A percentile compares a stretch with the other conserved stretches of the same genome.
Conservation (phyloP, 2,329 filamentous ascomycete species). For the Acrocalymma vagum region DNA sequence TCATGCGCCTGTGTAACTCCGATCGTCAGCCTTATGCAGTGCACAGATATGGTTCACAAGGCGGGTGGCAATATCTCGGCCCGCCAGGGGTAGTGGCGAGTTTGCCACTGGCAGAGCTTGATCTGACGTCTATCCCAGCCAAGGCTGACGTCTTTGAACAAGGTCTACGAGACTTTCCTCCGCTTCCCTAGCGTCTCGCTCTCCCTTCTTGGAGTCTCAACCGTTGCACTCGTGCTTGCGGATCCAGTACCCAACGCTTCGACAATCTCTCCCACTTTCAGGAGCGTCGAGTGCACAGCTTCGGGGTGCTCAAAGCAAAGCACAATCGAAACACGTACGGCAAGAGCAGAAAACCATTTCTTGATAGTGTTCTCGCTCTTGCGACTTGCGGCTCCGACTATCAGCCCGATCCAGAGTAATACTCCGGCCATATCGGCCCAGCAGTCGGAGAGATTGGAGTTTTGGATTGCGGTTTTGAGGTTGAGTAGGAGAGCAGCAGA, state of each 20-base stretch:
- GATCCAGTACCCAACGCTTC: slow-evolving; percentile 31
- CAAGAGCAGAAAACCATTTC: slow-evolving; percentile 43
- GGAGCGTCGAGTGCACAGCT: slow-evolving; percentile 35
- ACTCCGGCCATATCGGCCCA: slow-evolving; percentile 49
- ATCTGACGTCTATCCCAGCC: no score
- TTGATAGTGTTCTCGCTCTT: slow-evolving; percentile 25
- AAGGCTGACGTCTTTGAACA: no score
- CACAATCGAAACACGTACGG: slow-evolving; percentile 40
- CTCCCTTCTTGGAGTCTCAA: slow-evolving; percentile 50
- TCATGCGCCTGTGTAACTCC: no score
- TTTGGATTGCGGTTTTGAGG: slow-evolving; percentile 34
- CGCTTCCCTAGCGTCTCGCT: no score
- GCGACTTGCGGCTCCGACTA: slow-evolving; percentile 40
- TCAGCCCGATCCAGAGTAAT: slow-evolving; percentile 46
- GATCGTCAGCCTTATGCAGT: no score
- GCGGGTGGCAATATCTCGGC: no score
- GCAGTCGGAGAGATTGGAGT: slow-evolving; percentile 40
- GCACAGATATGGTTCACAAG: no score
- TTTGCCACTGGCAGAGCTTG: no score
- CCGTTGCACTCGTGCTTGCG: slow-evolving; percentile 49
- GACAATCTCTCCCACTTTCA: slow-evolving; percentile 36
- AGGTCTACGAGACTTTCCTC: no score
- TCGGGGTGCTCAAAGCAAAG: slow-evolving; percentile 47
- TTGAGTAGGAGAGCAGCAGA: slow-evolving; percentile 25
- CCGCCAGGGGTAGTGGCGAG: no score